Conservation (phyloP, 2,329 filamentous ascomycete species). For the Aspergillus puulaauensis region DNA sequence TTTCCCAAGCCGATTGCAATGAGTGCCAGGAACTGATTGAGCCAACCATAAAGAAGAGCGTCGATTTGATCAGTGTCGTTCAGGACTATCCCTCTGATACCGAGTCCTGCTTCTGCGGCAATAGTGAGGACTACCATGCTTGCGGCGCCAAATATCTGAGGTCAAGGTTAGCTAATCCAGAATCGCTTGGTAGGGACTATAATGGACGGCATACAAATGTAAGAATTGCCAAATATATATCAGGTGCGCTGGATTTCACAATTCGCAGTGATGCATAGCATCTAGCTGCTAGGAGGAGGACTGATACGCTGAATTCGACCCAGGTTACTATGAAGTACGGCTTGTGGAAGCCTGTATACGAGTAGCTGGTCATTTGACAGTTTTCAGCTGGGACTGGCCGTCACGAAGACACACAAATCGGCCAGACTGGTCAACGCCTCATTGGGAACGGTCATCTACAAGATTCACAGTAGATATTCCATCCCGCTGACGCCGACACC, state of each 20-base stretch:
- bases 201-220: not conserved
- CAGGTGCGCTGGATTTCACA: conserved; percentile 13
- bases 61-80: not conserved
- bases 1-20: conserved; percentile 19
- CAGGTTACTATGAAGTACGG: conserved; percentile 16
- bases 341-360: conserved; percentile 4
- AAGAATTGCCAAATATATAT: conserved; percentile 2
- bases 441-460: not conserved
- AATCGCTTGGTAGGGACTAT: not conserved
- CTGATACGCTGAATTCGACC: conserved; percentile 16
- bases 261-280: conserved; percentile 19
- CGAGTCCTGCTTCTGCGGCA: conserved; percentile 17
- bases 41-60: conserved; percentile 20
- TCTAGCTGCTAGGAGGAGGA: conserved; percentile 17
- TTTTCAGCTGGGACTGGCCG: not conserved
- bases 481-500: not conserved
- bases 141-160: conserved; percentile 10
- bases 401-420: not conserved
- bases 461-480: not conserved
- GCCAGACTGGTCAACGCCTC: not conserved
- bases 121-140: conserved; percentile 13
- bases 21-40: conserved; percentile 20
- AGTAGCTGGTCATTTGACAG: not conserved
- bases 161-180: not conserved
- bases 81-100: conserved; percentile 8